Evolutionary conservation across 2,329 filamentous ascomycete species (phyloP).

Genomic region (Talaromyces sp.): DNA sequence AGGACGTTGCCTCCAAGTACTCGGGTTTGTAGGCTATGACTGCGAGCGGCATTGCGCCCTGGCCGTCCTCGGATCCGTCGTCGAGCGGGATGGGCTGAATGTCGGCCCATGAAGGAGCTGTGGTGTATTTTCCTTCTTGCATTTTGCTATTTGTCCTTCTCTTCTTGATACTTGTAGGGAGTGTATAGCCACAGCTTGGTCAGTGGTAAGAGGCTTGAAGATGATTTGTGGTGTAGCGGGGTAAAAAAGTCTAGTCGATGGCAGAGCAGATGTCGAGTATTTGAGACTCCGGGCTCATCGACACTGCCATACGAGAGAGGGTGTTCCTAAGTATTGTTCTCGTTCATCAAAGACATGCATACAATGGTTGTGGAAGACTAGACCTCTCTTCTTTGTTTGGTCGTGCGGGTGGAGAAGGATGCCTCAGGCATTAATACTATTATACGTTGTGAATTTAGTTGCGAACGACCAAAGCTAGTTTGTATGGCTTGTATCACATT

Average conservation of each 20-base stretch:
- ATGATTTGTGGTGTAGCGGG: background rate
- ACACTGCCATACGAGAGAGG: background rate
- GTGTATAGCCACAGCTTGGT: background rate
- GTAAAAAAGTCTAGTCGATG: background rate
- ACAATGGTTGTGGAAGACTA: conserved; percentile 2
- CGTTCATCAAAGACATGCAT: background rate
- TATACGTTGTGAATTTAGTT: too few species aligned
- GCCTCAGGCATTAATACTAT: conserved; percentile 6
- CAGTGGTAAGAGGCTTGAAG: background rate
- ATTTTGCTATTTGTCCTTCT: conserved; percentile 8
- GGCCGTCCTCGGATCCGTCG: conserved; percentile 59
- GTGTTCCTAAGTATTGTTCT: conserved; percentile 8
- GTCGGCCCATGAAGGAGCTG: conserved; percentile 77
- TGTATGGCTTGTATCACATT: too few species aligned
- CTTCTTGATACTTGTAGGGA: too few species aligned
- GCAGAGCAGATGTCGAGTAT: background rate
- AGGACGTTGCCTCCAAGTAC: conserved; percentile 88
- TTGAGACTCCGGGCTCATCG: background rate
- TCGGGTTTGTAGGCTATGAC: conserved; percentile 86
- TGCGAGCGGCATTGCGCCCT: conserved; percentile 64
- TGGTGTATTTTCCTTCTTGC: conserved; percentile 49
- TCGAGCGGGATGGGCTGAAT: conserved; percentile 76
- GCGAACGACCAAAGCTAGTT: too few species aligned
- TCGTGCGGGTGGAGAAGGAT: background rate
- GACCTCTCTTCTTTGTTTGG: background rate